Percentiles rank a stretch among this genome's conserved stretches.
phyloP scores from a whole-genome alignment of 306 rosid species.

The Medicago ruthenica region DNA sequence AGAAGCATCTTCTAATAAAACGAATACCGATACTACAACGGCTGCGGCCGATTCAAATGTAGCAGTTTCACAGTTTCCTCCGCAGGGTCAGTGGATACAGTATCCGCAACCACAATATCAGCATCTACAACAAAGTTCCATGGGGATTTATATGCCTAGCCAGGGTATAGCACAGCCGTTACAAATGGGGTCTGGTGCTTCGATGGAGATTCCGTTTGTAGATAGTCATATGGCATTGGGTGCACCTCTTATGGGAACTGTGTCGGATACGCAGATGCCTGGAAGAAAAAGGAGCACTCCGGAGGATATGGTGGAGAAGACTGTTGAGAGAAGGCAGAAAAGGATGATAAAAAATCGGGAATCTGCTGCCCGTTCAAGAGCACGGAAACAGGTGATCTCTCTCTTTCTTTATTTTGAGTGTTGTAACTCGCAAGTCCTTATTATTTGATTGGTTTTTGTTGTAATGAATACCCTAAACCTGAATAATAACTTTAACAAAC shows the following conservation, averaged over 20 bases:
- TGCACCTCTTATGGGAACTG: slow-evolving; percentile 74
- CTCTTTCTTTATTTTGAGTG: slow-evolving; percentile 12
- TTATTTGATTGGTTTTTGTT: slow-evolving; percentile 7
- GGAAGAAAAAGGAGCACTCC: slow-evolving; percentile 83
- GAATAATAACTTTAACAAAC: slow-evolving; percentile 35
- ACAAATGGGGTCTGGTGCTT: slow-evolving; percentile 66
- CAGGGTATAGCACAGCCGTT: slow-evolving; percentile 73
- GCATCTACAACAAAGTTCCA: slow-evolving; percentile 73
- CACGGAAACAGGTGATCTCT: slow-evolving; percentile 86
- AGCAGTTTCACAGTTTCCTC: slow-evolving; percentile 59
- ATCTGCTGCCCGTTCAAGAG: slow-evolving; percentile 99
- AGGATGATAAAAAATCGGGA: slow-evolving; percentile 98
- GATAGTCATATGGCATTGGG: slow-evolving; percentile 72
- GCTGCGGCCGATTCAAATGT: slow-evolving; percentile 56
- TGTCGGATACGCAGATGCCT: slow-evolving; percentile 72
- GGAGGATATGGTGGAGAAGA: slow-evolving; percentile 79
- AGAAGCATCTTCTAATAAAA: slow-evolving; percentile 58
- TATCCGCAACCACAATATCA: slow-evolving; percentile 74
- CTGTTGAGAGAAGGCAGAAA: slow-evolving; percentile 95
- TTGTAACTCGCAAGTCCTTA: not conserved
- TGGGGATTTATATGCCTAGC: slow-evolving; percentile 80
- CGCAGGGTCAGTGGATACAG: slow-evolving; percentile 84
- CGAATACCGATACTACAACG: slow-evolving; percentile 47
- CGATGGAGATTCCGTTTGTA: slow-evolving; percentile 67
- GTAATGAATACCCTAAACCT: not conserved